These are phyloP conservation scores for Perkinsus chesapeaki DNA, from an alignment of 169 alveolate genomes.

Conservation along the genomic window DNA sequence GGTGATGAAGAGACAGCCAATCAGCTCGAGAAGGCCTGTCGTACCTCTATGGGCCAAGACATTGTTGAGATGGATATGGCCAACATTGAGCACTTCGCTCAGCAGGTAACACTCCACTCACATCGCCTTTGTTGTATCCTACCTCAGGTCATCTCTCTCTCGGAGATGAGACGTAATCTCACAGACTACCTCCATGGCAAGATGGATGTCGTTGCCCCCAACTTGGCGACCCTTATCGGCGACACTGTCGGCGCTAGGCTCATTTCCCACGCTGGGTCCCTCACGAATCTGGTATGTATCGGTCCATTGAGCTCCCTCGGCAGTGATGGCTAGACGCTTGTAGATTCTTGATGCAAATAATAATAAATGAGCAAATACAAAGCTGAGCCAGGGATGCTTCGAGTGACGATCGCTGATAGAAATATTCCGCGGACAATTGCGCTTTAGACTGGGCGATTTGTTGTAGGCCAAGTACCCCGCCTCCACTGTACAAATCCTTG, in stretches of 20 bases:
- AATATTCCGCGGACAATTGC: background rate
- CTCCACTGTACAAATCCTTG: conserved; percentile 89
- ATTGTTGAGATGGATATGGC: conserved; percentile 78
- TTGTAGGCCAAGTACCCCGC: conserved; percentile 88
- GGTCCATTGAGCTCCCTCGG: background rate
- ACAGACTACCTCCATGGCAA: conserved; percentile 76
- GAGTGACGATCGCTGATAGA: background rate
- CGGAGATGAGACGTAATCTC: conserved; percentile 74
- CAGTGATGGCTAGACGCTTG: background rate
- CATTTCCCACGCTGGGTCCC: conserved; percentile 94
- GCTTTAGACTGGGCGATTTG: background rate
- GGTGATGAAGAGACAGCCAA: conserved; percentile 77
- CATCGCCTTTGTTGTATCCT: background rate
- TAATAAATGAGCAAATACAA: background rate
- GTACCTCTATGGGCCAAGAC: conserved; percentile 92
- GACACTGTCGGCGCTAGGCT: conserved; percentile 90
- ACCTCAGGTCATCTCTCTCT: conserved; percentile 44
- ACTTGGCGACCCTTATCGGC: conserved; percentile 89
- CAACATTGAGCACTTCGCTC: conserved; percentile 80
- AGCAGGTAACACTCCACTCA: conserved; percentile 49
- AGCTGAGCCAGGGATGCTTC: conserved; percentile 4
- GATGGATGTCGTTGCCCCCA: conserved; percentile 95
- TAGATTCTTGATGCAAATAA: background rate
- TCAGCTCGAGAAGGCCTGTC: conserved; percentile 72
- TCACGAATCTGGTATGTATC: conserved; percentile 56